phyloP scores from a whole-genome alignment of 1,284 basidiomycete species.

The Naganishia sp. region DNA sequence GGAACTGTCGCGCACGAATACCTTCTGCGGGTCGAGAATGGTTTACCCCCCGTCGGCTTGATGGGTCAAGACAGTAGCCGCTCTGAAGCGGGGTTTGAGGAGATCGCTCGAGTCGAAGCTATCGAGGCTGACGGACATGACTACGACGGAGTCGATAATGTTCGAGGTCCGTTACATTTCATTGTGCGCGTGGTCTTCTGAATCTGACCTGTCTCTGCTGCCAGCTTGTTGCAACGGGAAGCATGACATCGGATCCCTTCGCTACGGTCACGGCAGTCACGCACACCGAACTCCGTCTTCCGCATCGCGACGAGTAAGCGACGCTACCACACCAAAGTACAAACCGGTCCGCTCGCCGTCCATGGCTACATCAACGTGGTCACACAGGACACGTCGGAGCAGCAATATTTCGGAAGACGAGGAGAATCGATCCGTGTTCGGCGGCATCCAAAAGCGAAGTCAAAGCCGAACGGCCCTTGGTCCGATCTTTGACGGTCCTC shows the following conservation, averaged over 20 bases:
- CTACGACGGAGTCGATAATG: slow-evolving; percentile 92
- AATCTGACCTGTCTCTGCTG: slow-evolving; percentile 27
- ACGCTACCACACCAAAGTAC: slow-evolving; percentile 32
- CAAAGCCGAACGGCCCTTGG: slow-evolving; percentile 16
- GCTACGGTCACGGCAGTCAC: slow-evolving; percentile 55
- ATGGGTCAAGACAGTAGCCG: slow-evolving; percentile 43
- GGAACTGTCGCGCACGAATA: slow-evolving; percentile 89
- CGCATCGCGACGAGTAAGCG: slow-evolving; percentile 17
- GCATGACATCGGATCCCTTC: slow-evolving; percentile 66
- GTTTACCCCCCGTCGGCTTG: slow-evolving; percentile 33
- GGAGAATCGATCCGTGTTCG: slow-evolving; percentile 16
- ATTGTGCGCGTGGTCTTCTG: slow-evolving; percentile 17
- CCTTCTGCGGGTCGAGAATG: slow-evolving; percentile 63
- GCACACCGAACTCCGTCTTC: slow-evolving; percentile 57
- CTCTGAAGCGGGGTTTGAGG: slow-evolving; percentile 68
- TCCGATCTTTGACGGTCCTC: slow-evolving; percentile 18
- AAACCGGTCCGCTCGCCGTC: slow-evolving; percentile 36
- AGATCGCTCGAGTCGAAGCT: slow-evolving; percentile 61
- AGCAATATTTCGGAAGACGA: slow-evolving; percentile 35
- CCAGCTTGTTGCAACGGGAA: slow-evolving; percentile 84
- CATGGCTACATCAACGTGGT: slow-evolving; percentile 41
- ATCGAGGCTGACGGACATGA: slow-evolving; percentile 71
- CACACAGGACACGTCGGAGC: slow-evolving; percentile 37
- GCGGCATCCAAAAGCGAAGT: slow-evolving; percentile 7
- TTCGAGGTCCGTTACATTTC: slow-evolving; percentile 57